phyloP scores from a whole-genome alignment of 2,329 filamentous ascomycete species.

The Hypoxylon sp. region DNA sequence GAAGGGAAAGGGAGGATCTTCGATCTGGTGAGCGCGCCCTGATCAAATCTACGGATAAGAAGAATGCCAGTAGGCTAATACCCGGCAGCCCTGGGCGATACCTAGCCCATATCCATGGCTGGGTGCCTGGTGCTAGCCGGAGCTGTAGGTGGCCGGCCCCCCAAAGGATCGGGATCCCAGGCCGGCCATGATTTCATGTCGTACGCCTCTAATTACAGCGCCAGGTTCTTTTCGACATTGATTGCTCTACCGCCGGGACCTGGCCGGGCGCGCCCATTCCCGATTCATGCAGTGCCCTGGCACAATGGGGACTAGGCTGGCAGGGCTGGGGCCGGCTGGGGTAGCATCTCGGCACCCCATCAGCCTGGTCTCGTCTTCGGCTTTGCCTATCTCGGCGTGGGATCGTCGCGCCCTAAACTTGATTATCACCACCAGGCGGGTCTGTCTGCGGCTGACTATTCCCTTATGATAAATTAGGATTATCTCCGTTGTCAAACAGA shows the following conservation, averaged over 20 bases:
- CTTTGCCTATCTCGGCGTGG: conserved; percentile 7
- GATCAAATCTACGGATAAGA: neutral
- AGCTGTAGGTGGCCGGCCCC: neutral
- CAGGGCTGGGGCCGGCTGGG: conserved; percentile 2
- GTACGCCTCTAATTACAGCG: conserved; percentile 4
- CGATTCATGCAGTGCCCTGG: conserved; percentile 1
- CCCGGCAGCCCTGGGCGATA: too few species aligned
- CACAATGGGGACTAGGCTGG: too few species aligned
- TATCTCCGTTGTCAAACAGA: neutral
- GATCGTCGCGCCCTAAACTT: conserved; percentile 12
- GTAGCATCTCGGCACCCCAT: conserved; percentile 7
- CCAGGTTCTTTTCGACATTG: too few species aligned
- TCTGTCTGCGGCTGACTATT: neutral
- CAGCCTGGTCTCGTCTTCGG: neutral
- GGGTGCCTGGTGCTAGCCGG: too few species aligned
- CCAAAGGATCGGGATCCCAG: conserved; percentile 25
- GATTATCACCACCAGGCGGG: neutral
- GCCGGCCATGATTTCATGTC: conserved; percentile 10
- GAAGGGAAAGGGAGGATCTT: neutral
- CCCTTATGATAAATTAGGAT: neutral
- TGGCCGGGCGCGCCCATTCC: neutral
- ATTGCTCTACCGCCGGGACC: neutral
- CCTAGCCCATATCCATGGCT: too few species aligned
- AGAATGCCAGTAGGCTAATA: too few species aligned
- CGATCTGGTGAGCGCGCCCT: neutral